phyloP scores from a whole-genome alignment of 1,284 basidiomycete genomes.

The Ustilago cynodontis region DNA sequence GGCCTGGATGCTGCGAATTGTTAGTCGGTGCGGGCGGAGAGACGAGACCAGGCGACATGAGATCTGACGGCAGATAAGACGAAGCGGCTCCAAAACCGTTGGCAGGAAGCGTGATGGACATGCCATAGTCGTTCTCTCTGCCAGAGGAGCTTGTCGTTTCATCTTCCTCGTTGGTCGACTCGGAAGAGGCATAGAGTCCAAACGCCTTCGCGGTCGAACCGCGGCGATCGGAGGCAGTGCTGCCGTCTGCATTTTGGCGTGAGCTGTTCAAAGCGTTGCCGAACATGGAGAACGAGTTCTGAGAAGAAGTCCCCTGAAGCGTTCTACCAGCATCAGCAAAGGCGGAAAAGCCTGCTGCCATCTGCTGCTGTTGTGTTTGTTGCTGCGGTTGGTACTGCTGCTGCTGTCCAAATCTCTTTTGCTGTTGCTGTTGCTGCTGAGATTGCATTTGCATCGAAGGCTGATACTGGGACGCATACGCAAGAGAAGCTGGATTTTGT shows the following conservation, averaged over 20 bases:
- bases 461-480: constrained; percentile 18
- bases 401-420: constrained; percentile 22
- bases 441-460: constrained; percentile 11
- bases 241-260: constrained; percentile 5
- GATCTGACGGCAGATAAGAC: constrained; percentile 46
- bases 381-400: constrained; percentile 18
- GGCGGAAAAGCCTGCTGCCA: constrained; percentile 20
- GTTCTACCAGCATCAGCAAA: constrained; percentile 22
- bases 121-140: constrained; percentile 28
- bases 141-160: neutral
- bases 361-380: constrained; percentile 29
- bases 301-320: constrained; percentile 7
- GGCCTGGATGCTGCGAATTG: constrained; percentile 54
- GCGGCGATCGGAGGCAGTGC: neutral
- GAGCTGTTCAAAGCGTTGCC: constrained; percentile 8
- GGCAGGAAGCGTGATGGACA: constrained; percentile 42
- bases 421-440: constrained; percentile 29
- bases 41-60: constrained; percentile 51
- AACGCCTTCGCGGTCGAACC: constrained; percentile 13
- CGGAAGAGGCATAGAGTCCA: constrained; percentile 12
- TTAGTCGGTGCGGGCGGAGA: constrained; percentile 33
- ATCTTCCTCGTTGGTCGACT: constrained; percentile 5
- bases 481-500: constrained; percentile 9
- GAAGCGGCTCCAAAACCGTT: constrained; percentile 41
- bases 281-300: constrained; percentile 22